A percentile compares a stretch with the other conserved stretches of the same genome.
Evolutionary conservation across 164 flowering plant species (phyloP).

Genomic region (Kalanchoe fedtschenkoi): DNA sequence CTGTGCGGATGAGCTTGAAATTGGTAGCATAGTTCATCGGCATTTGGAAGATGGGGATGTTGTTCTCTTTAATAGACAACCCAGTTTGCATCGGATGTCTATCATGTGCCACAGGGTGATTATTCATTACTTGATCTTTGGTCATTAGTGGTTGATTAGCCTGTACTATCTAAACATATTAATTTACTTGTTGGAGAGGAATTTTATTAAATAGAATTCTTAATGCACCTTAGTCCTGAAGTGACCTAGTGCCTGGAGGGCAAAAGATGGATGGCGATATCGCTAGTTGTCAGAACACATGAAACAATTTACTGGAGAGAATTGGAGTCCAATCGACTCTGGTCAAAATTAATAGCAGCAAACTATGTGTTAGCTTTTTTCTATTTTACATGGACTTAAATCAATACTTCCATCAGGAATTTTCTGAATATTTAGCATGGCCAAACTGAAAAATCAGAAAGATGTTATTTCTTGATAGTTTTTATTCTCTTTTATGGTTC

Average conservation of each 20-base stretch:
- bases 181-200: neutral
- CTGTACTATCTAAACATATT: neutral
- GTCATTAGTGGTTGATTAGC: neutral
- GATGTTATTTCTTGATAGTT: neutral
- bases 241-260: neutral
- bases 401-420: neutral
- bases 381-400: neutral
- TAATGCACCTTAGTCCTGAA: neutral
- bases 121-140: slow-evolving; percentile 3
- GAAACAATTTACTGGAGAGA: neutral
- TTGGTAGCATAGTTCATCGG: slow-evolving; percentile 71
- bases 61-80: slow-evolving; percentile 92
- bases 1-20: slow-evolving; percentile 61
- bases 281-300: neutral
- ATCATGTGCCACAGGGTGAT: slow-evolving; percentile 93
- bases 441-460: neutral
- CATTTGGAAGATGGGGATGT: slow-evolving; percentile 93
- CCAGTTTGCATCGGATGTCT: slow-evolving; percentile 98
- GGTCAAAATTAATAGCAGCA: neutral
- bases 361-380: neutral
- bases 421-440: neutral
- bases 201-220: neutral
- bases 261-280: neutral
- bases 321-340: neutral
- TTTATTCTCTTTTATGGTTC: slow-evolving; percentile 1